Evolutionary conservation across 2,329 filamentous ascomycete genomes (phyloP), one percentile per base, ranked within the genome.

Genomic region (Cladosporium sphaerospermum): DNA sequence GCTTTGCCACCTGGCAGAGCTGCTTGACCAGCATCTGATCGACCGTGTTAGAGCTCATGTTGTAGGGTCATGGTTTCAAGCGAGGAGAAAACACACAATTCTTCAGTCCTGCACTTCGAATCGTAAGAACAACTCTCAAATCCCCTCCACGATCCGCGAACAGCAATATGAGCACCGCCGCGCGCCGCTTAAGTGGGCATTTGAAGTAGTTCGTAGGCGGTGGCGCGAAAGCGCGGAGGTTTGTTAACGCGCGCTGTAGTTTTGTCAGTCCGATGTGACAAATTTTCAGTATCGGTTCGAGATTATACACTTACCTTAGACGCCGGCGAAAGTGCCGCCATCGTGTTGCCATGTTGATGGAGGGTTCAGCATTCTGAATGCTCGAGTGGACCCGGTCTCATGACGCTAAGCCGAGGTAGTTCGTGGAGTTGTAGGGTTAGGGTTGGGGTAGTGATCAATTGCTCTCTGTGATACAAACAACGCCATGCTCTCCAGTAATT

Each of bases 101-200:
- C 63, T 76, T 79, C 55, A 84, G 67, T 31, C 76, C 79, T 51
- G 76, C 76, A 44, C 80, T 77, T 54, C 82, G 75, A 66, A 84
- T 82, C 3, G 82, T 85, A 49, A 85, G 72, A 13, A 84, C 79
- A 9, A 84, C 79, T 56, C 78, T 81, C 55, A 97, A 74, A 60
- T 95, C 87, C 39, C 92, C 92, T 57, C 79, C 76, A 41, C 80
- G 79, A 69, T 96, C 92, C 34, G 90, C 89, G 67, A 93, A 96
- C 1, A 97, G 79, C 49, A 97, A 78, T 45, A 97, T 79, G 51
- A 97, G 74, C 39, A 97, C 92, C 19, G 92, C 91, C 11, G 92
- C 92, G 59, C 90, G 83, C 57, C 88, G 81, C 11, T 73, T 75
- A 8, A 83, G 64, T 1, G 81, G 81, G 40, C 81, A 76, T 46